Conservation (phyloP, 176 grass and related monocot species). For the Bothriochloa decipiens region DNA sequence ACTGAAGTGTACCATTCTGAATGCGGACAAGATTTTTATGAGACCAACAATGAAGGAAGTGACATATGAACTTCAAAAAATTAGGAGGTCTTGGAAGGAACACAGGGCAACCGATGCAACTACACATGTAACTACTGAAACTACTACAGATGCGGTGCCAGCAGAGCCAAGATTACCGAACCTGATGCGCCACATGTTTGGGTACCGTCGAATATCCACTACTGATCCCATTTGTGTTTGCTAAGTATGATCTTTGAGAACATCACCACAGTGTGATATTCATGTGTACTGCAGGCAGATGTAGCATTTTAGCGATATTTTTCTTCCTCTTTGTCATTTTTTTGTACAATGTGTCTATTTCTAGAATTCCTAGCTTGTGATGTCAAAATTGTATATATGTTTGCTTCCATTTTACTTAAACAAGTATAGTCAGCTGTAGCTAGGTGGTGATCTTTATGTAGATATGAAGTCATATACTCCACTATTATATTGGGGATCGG, state of each 20-base stretch:
- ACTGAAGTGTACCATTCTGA: background rate
- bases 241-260: background rate
- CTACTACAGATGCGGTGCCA: background rate
- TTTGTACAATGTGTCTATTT: background rate
- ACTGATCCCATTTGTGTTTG: background rate
- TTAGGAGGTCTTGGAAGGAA: conserved; percentile 24
- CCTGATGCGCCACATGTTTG: conserved; percentile 31
- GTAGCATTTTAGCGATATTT: background rate
- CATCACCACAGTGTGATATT: background rate
- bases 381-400: background rate
- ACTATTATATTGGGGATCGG: background rate
- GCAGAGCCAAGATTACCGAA: conserved; percentile 1
- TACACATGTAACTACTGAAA: background rate
- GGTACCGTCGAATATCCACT: conserved; percentile 1
- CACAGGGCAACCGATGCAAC: too few relatives aligned
- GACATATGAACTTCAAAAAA: background rate
- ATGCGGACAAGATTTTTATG: background rate
- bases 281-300: background rate
- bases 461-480: background rate
- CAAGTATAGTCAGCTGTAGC: background rate
- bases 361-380: background rate
- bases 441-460: background rate
- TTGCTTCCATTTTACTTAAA: background rate
- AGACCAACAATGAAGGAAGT: conserved; percentile 38
- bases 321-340: background rate